phyloP scores from a whole-genome alignment of 1,139 yeast species.

The Magnusiomyces ingens region DNA sequence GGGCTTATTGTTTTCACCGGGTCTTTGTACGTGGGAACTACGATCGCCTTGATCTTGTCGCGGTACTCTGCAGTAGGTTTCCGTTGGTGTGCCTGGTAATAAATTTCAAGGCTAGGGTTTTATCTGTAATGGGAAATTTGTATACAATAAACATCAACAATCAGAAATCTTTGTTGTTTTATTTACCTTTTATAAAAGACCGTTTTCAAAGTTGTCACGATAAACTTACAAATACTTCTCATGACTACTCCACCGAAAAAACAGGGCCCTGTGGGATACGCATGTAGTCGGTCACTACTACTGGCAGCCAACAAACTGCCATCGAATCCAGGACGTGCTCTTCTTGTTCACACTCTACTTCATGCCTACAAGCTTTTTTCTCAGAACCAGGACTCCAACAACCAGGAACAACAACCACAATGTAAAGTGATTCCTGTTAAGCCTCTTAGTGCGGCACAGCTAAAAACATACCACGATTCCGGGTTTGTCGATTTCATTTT shows the following conservation, averaged over 20 bases:
- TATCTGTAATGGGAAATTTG: no score
- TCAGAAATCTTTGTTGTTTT: no score
- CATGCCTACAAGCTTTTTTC: conserved; percentile 38
- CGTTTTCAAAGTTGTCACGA: neutral
- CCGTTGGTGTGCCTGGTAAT: conserved; percentile 9
- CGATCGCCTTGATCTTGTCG: conserved; percentile 9
- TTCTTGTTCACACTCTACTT: conserved; percentile 41
- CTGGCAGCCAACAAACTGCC: conserved; percentile 44
- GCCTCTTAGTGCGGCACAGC: conserved; percentile 25
- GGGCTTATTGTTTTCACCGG: conserved; percentile 12
- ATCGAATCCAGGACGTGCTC: conserved; percentile 46
- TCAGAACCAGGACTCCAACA: neutral
- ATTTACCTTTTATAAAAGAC: no score
- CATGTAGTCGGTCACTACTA: conserved; percentile 29
- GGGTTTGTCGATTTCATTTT: conserved; percentile 35
- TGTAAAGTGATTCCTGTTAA: conserved; percentile 14
- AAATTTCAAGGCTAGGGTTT: no score
- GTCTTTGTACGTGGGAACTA: conserved; percentile 7
- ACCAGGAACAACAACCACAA: neutral
- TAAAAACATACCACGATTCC: conserved; percentile 38
- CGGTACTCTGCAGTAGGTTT: conserved; percentile 13
- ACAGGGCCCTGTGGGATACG: conserved; percentile 24
- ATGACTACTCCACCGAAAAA: neutral
- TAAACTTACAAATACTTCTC: neutral
- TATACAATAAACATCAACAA: no score